These are phyloP conservation scores for Irpex rosettiformis DNA, from an alignment of 1,284 basidiomycete species.

Conservation along the genomic window DNA sequence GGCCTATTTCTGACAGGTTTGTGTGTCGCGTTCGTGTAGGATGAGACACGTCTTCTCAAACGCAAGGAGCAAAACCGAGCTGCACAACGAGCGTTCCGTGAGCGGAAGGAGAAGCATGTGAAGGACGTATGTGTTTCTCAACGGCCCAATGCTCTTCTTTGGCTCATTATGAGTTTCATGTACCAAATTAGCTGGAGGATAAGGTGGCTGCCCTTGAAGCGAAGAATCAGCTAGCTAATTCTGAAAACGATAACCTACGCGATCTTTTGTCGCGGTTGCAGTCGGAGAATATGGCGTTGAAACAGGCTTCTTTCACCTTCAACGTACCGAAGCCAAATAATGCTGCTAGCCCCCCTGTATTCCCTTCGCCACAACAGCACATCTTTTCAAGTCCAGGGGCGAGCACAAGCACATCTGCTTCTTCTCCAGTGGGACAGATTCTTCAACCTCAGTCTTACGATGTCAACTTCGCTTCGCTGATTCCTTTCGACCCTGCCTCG, in stretches of 20 bases:
- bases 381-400: conserved; percentile 27
- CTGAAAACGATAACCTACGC: conserved; percentile 76
- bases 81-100: conserved; percentile 81
- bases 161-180: conserved; percentile 1
- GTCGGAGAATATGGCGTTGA: conserved; percentile 72
- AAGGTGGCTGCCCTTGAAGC: conserved; percentile 76
- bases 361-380: conserved; percentile 22
- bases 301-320: conserved; percentile 74
- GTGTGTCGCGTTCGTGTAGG: conserved; percentile 34
- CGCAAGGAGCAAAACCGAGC: conserved; percentile 87
- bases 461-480: conserved; percentile 61
- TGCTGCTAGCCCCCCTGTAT: conserved; percentile 7
- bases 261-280: conserved; percentile 76
- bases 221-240: conserved; percentile 60
- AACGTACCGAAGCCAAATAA: conserved; percentile 42
- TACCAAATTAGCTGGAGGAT: conserved; percentile 64
- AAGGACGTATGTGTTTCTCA: conserved; percentile 63
- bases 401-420: conserved; percentile 25
- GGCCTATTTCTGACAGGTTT: neutral
- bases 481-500: conserved; percentile 60
- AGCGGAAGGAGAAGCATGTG: conserved; percentile 86
- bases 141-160: neutral
- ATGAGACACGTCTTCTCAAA: conserved; percentile 70
- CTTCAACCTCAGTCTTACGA: conserved; percentile 29
- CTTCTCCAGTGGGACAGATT: conserved; percentile 16